Evolutionary conservation across 208 protist genomes (phyloP).

Genomic region (Leishmania major): DNA sequence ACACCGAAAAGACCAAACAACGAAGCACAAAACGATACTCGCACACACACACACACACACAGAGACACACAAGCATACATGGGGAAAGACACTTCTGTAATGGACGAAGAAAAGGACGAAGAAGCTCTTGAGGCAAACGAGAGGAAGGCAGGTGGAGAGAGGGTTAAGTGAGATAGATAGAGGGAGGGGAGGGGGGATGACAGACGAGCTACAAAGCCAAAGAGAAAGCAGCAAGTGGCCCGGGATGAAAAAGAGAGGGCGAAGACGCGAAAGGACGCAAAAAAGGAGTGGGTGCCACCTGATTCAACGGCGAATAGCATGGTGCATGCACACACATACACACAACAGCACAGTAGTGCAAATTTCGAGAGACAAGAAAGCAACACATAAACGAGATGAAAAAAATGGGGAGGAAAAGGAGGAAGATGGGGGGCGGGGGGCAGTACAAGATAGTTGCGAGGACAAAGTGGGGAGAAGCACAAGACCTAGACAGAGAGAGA

Average conservation of each 20-base stretch:
- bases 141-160: not conserved
- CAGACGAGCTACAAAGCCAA: not conserved
- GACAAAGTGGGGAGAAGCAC: not conserved
- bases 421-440: not conserved
- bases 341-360: not conserved
- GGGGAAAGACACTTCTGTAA: not conserved
- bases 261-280: not conserved
- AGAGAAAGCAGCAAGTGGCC: not conserved
- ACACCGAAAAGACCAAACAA: not conserved
- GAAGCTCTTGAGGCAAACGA: not conserved
- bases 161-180: not conserved
- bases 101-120: conserved; percentile 7
- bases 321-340: not conserved
- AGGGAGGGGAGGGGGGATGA: too few species aligned
- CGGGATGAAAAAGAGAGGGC: not conserved
- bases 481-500: not conserved
- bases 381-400: not conserved
- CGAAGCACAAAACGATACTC: not conserved
- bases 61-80: not conserved
- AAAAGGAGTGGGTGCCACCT: not conserved
- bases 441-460: not conserved
- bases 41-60: not conserved
- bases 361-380: not conserved
- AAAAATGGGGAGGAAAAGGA: conserved; percentile 2
- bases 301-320: not conserved